Base-by-base conservation (phyloP, 805 yeast genomes). In the Starmerella khaoyaiensis region DNA sequence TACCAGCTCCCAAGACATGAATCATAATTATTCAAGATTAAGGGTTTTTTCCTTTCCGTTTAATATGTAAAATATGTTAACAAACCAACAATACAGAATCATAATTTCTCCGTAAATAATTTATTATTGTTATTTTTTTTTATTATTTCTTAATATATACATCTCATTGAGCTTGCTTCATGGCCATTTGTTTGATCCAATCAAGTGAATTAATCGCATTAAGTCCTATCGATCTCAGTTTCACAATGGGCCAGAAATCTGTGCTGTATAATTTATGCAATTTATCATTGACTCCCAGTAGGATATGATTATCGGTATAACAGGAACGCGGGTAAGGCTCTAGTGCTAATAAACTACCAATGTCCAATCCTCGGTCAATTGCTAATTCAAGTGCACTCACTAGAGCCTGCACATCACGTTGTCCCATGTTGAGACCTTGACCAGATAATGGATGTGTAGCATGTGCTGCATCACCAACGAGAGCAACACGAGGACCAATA, bases 381-480 rank as follows among this genome's bases (percentile, higher is more conserved):
- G 93, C 93, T 8, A 44, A 62, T 46, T 81, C 93, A 20, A 90
- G 52, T 0, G 87, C 80, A 2, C 55, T 61, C 1, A 77, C 74
- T 21, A 90, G 64, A 2, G 76, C 63, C 40, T 76, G 74, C 2
- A 82, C 95, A 55, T 90, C 98, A 20, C 79, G 76, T 57, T 86
- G 96, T 16, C 98, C 98, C 94, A 87, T 84, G 58, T 90, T 90
- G 39, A 90, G 68, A 19, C 98, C 98, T 60, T 90, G 98, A 8
- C 98, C 98, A 4, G 96, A 96, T 42, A 90, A 65, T 2, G 98
- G 98, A 56, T 90, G 97, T 1, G 94, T 82, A 0, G 96, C 79
- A 51, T 90, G 98, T 0, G 97, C 97, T 1, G 98, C 97, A 59
- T 90, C 98, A 19, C 98, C 98, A 8, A 87, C 80, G n/a, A 90